Percentiles rank a stretch among this genome's conserved stretches.
Evolutionary conservation across 371 early-diverging fungal species (phyloP).

Genomic region (Homolaphlyctis polyrhiza): DNA sequence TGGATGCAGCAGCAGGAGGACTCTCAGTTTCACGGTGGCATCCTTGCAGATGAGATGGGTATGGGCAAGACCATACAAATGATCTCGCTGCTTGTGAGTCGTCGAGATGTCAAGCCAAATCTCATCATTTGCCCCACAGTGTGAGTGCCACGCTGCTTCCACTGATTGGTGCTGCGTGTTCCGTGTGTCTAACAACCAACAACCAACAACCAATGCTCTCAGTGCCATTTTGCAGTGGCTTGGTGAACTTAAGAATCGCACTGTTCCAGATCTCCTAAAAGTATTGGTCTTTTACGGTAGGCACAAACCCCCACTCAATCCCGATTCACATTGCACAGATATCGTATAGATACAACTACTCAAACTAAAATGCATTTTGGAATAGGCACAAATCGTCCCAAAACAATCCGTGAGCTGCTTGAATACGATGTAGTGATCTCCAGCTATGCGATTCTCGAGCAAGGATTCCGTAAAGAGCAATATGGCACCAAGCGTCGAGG

Average conservation of each 20-base stretch:
- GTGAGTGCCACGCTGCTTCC: background rate
- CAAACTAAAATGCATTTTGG: background rate
- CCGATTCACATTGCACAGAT: background rate
- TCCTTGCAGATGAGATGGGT: conserved; percentile 90
- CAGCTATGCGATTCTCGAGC: conserved; percentile 80
- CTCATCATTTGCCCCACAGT: conserved; percentile 81
- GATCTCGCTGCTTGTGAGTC: conserved; percentile 73
- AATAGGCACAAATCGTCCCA: conserved; percentile 37
- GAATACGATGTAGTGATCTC: conserved; percentile 79
- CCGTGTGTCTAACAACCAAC: too few relatives aligned
- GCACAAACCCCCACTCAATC: too few relatives aligned
- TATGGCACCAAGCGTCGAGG: conserved; percentile 54
- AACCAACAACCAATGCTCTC: too few relatives aligned
- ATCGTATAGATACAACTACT: background rate
- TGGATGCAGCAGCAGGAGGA: conserved; percentile 80
- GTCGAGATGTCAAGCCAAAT: conserved; percentile 62
- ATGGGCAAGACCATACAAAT: conserved; percentile 99
- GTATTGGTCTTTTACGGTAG: conserved; percentile 72
- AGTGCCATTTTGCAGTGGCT: conserved; percentile 88
- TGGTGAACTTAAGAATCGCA: conserved; percentile 71
- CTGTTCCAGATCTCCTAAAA: conserved; percentile 47
- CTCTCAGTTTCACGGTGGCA: conserved; percentile 71
- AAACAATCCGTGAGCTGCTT: conserved; percentile 41
- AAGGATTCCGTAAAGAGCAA: conserved; percentile 65
- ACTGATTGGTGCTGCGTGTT: too few relatives aligned